phyloP scores from a whole-genome alignment of 2,329 filamentous ascomycete genomes.

The Neonectria neomacrospora region DNA sequence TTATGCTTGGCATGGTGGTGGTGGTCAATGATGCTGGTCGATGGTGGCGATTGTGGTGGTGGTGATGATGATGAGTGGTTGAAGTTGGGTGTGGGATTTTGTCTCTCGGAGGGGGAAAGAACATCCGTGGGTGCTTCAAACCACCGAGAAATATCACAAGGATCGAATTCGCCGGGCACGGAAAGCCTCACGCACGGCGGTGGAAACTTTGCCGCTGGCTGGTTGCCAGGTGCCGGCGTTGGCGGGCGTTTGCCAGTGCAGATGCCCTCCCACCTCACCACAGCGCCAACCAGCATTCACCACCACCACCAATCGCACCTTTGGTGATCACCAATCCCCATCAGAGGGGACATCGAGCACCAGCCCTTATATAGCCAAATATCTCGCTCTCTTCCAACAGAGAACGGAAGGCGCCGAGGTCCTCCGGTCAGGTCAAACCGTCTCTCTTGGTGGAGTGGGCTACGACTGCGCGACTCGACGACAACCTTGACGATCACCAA shows the following conservation, averaged over 20 bases:
- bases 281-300: conserved; percentile 5
- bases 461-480: conserved; percentile 13
- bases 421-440: conserved; percentile 46
- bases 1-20: not conserved
- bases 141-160: conserved; percentile 27
- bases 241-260: conserved; percentile 1
- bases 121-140: conserved; percentile 16
- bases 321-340: not conserved
- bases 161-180: not conserved
- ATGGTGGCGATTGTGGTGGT: conserved; percentile 20
- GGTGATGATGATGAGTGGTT: conserved; percentile 19
- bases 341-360: conserved; percentile 1
- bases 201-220: not conserved
- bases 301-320: conserved; percentile 5
- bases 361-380: conserved; percentile 26
- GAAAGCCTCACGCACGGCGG: conserved; percentile 24
- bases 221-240: conserved; percentile 10
- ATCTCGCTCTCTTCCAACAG: conserved; percentile 13
- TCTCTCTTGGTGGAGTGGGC: conserved; percentile 28
- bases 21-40: conserved; percentile 3
- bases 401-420: conserved; percentile 39
- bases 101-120: not conserved
- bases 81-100: conserved; percentile 5
- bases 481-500: conserved; percentile 9
- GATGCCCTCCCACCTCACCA: conserved; percentile 7